These are phyloP conservation scores for Orbilia quercus DNA, from an alignment of 2,329 filamentous ascomycete genomes.

Conservation along the genomic window DNA sequence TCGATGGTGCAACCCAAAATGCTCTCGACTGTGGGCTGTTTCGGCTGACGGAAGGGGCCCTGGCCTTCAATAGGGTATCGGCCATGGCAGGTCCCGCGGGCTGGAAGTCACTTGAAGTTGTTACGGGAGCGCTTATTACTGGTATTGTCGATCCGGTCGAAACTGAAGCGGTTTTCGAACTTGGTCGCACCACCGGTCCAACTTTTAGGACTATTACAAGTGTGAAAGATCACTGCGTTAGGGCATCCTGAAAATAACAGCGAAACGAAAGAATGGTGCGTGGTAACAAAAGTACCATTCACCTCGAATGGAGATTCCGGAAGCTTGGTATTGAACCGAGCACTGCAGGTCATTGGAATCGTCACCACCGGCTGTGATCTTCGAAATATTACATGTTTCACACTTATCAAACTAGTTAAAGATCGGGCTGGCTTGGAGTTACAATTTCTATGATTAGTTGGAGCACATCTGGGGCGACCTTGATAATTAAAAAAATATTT, in stretches of 20 bases:
- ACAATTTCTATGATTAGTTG: background rate
- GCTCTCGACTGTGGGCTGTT: slow-evolving; percentile 33
- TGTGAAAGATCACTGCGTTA: slow-evolving; percentile 5
- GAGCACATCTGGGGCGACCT: no score
- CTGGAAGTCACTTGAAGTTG: slow-evolving; percentile 10
- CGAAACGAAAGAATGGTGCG: slow-evolving; percentile 13
- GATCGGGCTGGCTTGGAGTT: background rate
- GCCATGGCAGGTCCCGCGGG: background rate
- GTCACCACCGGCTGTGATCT: slow-evolving; percentile 12
- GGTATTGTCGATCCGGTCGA: slow-evolving; percentile 35
- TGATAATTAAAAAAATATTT: no score
- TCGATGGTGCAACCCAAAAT: slow-evolving; percentile 5
- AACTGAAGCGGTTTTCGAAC: slow-evolving; percentile 15
- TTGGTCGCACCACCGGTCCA: slow-evolving; percentile 12
- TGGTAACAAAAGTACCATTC: slow-evolving; percentile 12
- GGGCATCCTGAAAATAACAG: slow-evolving; percentile 15
- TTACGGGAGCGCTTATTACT: background rate
- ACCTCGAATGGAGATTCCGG: slow-evolving; percentile 22
- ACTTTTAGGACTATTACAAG: slow-evolving; percentile 18
- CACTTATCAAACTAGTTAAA: slow-evolving; percentile 14
- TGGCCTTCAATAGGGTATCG: slow-evolving; percentile 2
- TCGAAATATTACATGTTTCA: slow-evolving; percentile 21
- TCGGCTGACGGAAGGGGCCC: slow-evolving; percentile 4
- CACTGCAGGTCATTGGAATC: slow-evolving; percentile 23
- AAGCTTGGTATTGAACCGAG: slow-evolving; percentile 20